Base-by-base conservation (phyloP, 1,284 basidiomycete species). In the Stygiomarasmius scandens region DNA sequence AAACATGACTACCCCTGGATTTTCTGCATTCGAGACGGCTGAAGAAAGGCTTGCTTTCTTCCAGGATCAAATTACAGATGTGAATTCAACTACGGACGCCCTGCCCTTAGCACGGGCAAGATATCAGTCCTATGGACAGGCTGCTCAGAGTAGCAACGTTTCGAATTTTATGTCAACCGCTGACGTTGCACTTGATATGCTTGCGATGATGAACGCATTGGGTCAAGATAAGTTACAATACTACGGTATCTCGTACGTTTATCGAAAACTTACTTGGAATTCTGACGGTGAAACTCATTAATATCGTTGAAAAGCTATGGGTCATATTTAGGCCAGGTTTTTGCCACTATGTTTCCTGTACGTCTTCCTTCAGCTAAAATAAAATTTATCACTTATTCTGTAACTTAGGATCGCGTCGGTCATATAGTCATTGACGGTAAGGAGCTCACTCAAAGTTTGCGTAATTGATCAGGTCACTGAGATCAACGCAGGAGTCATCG, bases 171-270 rank as follows among this genome's bases (percentile, higher is more conserved):
- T 80, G 43, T 76, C 74, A 52, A 81, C 80, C 0, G 71, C 76
- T 25, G 70, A 77, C 45, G 77, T 77, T 3, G 79, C 76, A 9
- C 69, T 73, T 19, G 82, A 84, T 63, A 82, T 84, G 80, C 64
- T 83, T 47, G 64, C 70, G 22, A 82, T 84, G 52, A 67, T 72
- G 0, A 61, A 75, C 53, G 77, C 76, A 1, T 72, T 77, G 59
- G 80, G 79, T 1, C 65, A 66, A 55, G 71, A 77, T 11, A 79
- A 80, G 60, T 58, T 84, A 16, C 74, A 74, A 52, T 84, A 81
- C 60, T 83, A 79, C 78, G 81, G 81, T n/a, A 76, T 81, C 55
- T 80, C 75, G 76, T 82, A 61, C 60, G 76, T 69, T 9, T 3
- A 14, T n/a, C n/a, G 1, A 19, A 9, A 20, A 11, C 2, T 46